phyloP scores from a whole-genome alignment of 441 rosid genomes.

The Viola pubescens region DNA sequence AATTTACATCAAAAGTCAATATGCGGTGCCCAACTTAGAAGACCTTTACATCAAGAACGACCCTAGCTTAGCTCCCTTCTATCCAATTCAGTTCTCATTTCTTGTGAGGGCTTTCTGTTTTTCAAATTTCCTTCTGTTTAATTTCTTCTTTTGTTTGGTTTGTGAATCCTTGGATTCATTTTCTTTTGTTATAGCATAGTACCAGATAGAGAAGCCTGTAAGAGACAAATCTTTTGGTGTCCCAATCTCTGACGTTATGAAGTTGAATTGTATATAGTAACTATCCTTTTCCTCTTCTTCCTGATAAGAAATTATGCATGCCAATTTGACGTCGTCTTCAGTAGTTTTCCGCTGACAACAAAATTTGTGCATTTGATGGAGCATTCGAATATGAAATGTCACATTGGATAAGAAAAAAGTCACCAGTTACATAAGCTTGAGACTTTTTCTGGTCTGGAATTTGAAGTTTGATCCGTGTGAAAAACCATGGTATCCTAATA shows the following conservation, averaged over 20 bases:
- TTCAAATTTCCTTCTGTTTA: not conserved
- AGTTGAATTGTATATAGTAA: constrained; percentile 11
- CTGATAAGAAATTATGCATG: too few species aligned
- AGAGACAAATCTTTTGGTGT: not conserved
- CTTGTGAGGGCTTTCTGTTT: constrained; percentile 24
- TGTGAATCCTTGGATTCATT: not conserved
- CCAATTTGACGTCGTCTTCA: too few species aligned
- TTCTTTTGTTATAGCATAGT: not conserved
- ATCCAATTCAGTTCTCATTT: constrained; percentile 25
- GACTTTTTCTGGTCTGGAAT: not conserved
- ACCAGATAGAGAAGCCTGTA: not conserved
- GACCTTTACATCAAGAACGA: not conserved
- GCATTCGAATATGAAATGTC: too few species aligned
- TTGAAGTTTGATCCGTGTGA: not conserved
- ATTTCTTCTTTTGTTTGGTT: not conserved
- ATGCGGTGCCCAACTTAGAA: constrained; percentile 51
- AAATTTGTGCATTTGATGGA: too few species aligned
- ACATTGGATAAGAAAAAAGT: too few species aligned
- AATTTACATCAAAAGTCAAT: constrained; percentile 19
- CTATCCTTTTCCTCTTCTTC: too few species aligned
- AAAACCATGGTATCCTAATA: not conserved
- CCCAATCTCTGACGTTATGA: not conserved
- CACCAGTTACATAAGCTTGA: too few species aligned
- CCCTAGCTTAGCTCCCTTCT: not conserved
- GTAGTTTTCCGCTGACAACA: too few species aligned